Percentiles rank a stretch among this genome's conserved stretches.
phyloP scores from a whole-genome alignment of 2,329 filamentous ascomycete genomes.

The Pyrenochaeta sp. region DNA sequence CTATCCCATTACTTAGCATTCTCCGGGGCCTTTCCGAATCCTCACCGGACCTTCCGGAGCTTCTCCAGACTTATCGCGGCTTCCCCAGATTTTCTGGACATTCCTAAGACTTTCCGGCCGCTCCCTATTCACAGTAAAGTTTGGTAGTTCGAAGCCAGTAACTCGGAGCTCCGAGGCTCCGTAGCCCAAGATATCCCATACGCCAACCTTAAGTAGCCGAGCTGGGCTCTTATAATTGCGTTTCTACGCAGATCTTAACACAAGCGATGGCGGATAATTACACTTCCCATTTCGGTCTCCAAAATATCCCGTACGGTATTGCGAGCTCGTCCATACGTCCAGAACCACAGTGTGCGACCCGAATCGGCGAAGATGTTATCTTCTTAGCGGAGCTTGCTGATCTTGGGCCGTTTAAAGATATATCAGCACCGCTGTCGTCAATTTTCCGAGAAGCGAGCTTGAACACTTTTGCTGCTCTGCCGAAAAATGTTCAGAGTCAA shows the following conservation, averaged over 20 bases:
- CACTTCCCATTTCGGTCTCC: conserved; percentile 39
- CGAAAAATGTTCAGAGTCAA: conserved; percentile 47
- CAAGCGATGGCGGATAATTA: conserved; percentile 30
- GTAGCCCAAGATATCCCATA: too few relatives aligned
- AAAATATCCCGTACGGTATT: conserved; percentile 45
- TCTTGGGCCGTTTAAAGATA: conserved; percentile 35
- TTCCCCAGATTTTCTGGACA: too few relatives aligned
- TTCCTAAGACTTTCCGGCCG: too few relatives aligned
- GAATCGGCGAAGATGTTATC: conserved; percentile 61
- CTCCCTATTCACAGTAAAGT: too few relatives aligned
- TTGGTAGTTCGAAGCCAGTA: too few relatives aligned
- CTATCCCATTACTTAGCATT: too few relatives aligned
- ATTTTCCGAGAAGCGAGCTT: conserved; percentile 49
- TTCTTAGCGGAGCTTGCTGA: conserved; percentile 59
- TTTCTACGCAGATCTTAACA: background rate
- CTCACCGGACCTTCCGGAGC: too few relatives aligned
- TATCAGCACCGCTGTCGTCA: conserved; percentile 24
- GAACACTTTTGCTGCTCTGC: conserved; percentile 61
- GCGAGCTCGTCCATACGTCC: conserved; percentile 31
- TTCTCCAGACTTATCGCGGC: too few relatives aligned
- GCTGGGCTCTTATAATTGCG: background rate
- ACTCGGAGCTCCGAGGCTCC: too few relatives aligned
- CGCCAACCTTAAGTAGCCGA: too few relatives aligned
- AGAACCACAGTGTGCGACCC: conserved; percentile 58
- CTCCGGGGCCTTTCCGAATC: too few relatives aligned